Evolutionary conservation across 768 basidiomycete genomes (phyloP).

Genomic region (Hemileccinum rubropunctum): DNA sequence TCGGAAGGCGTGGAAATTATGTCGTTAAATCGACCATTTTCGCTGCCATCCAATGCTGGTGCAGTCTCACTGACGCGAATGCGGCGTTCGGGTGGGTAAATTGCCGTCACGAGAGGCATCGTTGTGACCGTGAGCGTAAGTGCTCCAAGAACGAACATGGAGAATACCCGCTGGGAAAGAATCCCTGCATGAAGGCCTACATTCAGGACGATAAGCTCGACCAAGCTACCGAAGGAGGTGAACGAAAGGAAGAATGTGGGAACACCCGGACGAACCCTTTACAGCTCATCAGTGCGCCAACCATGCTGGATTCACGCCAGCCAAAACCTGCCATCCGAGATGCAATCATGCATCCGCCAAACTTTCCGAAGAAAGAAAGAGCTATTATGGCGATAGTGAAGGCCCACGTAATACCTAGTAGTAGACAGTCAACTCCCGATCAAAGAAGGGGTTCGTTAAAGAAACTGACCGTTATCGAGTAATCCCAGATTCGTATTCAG

Average conservation of each 20-base stretch:
- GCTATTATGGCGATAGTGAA: constrained; percentile 78
- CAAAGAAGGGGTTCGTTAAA: not conserved
- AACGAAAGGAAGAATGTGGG: not conserved
- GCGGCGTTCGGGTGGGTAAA: constrained; percentile 67
- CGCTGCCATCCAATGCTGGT: constrained; percentile 30
- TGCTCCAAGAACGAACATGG: constrained; percentile 92
- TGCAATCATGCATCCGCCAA: constrained; percentile 76
- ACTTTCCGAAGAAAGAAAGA: constrained; percentile 86
- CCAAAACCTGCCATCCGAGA: constrained; percentile 67
- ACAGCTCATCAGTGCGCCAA: constrained; percentile 93
- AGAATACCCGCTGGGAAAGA: constrained; percentile 74
- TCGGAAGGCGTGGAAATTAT: constrained; percentile 9
- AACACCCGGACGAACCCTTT: constrained; percentile 62
- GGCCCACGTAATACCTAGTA: constrained; percentile 76
- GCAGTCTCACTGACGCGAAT: constrained; percentile 36
- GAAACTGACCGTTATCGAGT: constrained; percentile 61
- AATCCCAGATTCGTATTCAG: constrained; percentile 86
- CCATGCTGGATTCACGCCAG: constrained; percentile 77
- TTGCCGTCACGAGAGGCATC: constrained; percentile 62
- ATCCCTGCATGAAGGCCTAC: constrained; percentile 84
- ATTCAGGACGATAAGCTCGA: constrained; percentile 95
- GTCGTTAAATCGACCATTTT: constrained; percentile 19
- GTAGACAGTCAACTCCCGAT: not conserved
- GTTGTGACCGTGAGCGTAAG: constrained; percentile 83
- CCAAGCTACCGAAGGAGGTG: constrained; percentile 48